Evolutionary conservation across 176 grass and related monocot genomes (phyloP).

Genomic region (Phoenix roebelenii): DNA sequence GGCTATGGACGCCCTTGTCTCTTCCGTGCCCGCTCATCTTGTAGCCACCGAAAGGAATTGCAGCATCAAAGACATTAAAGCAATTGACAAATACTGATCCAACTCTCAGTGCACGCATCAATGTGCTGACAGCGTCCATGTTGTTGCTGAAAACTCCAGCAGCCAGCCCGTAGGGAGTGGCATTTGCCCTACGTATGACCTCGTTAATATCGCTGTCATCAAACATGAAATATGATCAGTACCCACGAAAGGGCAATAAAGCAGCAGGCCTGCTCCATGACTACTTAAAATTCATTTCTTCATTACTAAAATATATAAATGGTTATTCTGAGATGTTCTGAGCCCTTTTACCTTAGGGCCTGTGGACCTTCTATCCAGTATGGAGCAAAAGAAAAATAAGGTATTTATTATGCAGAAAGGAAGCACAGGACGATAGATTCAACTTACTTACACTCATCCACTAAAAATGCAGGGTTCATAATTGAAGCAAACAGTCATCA

Average conservation of each 20-base stretch:
- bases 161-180: constrained; percentile 45
- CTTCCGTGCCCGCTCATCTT: constrained; percentile 87
- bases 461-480: too few species aligned
- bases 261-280: not conserved
- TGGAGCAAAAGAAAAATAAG: too few species aligned
- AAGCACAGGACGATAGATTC: too few species aligned
- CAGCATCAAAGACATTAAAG: constrained; percentile 76
- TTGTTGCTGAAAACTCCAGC: constrained; percentile 77
- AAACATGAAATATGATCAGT: not conserved
- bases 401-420: too few species aligned
- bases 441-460: too few species aligned
- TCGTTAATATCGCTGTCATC: constrained; percentile 44
- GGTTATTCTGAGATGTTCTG: too few species aligned
- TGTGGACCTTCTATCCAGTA: too few species aligned
- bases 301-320: too few species aligned
- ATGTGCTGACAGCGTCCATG: constrained; percentile 57
- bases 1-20: constrained; percentile 71
- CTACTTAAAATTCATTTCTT: too few species aligned
- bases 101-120: constrained; percentile 46
- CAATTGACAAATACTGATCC: constrained; percentile 81
- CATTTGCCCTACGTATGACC: constrained; percentile 63
- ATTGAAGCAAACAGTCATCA: too few species aligned
- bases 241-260: not conserved
- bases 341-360: too few species aligned
- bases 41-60: constrained; percentile 84